These are phyloP conservation scores for Pouteria campechiana DNA, from an alignment of 179 eudicot genomes.

Conservation along the genomic window DNA sequence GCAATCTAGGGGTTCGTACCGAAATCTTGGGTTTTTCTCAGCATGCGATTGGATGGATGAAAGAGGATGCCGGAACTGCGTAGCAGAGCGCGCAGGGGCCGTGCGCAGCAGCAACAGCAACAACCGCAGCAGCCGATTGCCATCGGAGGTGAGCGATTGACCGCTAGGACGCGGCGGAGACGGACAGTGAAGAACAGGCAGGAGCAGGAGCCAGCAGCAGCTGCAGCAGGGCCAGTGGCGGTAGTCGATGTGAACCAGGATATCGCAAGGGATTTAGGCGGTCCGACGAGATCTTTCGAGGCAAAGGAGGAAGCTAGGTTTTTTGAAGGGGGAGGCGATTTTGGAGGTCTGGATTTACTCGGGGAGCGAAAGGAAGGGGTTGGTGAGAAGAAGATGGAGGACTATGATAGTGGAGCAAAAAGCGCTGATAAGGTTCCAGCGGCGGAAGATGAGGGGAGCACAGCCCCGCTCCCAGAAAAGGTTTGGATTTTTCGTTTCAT, in stretches of 20 bases:
- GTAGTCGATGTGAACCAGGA: conserved; percentile 14
- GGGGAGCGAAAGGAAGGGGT: conserved; percentile 8
- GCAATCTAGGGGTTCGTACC: too few species aligned
- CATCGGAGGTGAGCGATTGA: conserved; percentile 25
- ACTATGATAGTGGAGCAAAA: conserved; percentile 11
- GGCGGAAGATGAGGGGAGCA: conserved; percentile 30
- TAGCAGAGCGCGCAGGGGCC: conserved; percentile 50
- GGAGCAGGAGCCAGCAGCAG: conserved; percentile 15
- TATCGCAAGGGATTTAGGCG: conserved; percentile 12
- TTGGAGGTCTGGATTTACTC: not conserved
- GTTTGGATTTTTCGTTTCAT: conserved; percentile 14
- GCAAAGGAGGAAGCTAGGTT: conserved; percentile 11
- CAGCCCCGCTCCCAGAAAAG: conserved; percentile 38
- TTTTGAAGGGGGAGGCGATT: conserved; percentile 12
- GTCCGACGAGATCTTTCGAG: conserved; percentile 8
- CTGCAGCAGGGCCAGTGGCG: conserved; percentile 9
- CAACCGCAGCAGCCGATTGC: not conserved
- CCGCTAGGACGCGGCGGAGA: conserved; percentile 43
- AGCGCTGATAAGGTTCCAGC: conserved; percentile 28
- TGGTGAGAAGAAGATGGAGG: conserved; percentile 28
- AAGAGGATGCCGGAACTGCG: conserved; percentile 50
- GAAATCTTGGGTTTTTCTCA: conserved; percentile 4
- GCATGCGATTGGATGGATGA: conserved; percentile 37
- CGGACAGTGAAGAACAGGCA: conserved; percentile 17
- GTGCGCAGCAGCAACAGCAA: conserved; percentile 27